Conservation (phyloP, 768 basidiomycete genomes). For the Boletus sensibilis region DNA sequence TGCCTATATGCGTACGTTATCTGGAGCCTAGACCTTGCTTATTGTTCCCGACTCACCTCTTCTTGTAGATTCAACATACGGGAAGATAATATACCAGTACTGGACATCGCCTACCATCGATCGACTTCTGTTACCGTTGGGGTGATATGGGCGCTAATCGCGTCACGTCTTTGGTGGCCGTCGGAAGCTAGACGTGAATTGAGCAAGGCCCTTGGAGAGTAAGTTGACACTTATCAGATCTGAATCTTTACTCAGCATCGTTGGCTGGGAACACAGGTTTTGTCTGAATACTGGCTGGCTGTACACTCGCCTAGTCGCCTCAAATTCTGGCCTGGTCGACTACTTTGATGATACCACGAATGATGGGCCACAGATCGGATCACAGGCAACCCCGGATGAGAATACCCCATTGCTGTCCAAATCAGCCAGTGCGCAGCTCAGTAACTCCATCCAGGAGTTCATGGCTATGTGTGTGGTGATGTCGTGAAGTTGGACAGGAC, state of each 20-base stretch:
- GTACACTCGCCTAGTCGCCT: constrained; percentile 87
- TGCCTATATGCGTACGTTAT: constrained; percentile 60
- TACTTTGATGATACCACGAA: constrained; percentile 28
- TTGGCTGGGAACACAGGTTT: constrained; percentile 52
- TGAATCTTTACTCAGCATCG: background rate
- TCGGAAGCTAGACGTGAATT: constrained; percentile 89
- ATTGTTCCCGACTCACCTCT: background rate
- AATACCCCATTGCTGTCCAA: constrained; percentile 32
- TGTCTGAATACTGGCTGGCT: constrained; percentile 93
- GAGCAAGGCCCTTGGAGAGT: constrained; percentile 85
- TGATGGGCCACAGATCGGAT: constrained; percentile 1
- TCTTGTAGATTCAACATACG: constrained; percentile 73
- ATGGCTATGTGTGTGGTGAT: constrained; percentile 77
- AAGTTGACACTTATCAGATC: constrained; percentile 19
- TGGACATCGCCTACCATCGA: constrained; percentile 73
- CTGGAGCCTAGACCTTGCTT: background rate
- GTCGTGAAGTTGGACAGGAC: background rate
- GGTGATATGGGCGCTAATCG: constrained; percentile 84
- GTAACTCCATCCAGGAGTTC: constrained; percentile 74
- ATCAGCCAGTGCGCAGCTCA: constrained; percentile 44
- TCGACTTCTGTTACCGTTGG: constrained; percentile 80
- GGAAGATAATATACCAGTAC: constrained; percentile 56
- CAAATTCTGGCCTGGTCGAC: constrained; percentile 73
- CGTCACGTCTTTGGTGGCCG: constrained; percentile 95
- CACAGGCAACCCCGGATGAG: constrained; percentile 24